A percentile compares a stretch with the other conserved stretches of the same genome.
These are phyloP conservation scores for Chamaecyparis obtusa DNA, from an alignment of 75 land plant species.

Conservation along the genomic window DNA sequence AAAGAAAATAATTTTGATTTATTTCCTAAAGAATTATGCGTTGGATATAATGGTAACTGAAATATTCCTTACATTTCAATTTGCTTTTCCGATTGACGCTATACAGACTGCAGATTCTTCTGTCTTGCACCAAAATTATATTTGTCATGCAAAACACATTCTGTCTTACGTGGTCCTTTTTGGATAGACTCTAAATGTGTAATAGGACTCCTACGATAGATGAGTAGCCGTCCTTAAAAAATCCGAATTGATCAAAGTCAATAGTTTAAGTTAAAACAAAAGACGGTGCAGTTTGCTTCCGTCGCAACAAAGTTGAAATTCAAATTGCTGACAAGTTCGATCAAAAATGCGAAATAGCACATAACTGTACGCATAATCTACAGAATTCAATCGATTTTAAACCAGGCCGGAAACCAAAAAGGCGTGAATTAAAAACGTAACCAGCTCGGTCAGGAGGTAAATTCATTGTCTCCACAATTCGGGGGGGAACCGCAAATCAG, in stretches of 20 bases:
- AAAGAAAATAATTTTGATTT: not conserved
- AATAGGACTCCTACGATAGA: not conserved
- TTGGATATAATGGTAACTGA: too few relatives aligned
- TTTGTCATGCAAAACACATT: not conserved
- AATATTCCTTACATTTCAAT: not conserved
- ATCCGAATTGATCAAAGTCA: not conserved
- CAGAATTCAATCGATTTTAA: not conserved
- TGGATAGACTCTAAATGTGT: not conserved
- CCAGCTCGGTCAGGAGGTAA: not conserved
- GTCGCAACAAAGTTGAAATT: not conserved
- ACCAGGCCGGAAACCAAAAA: not conserved
- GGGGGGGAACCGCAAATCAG: not conserved
- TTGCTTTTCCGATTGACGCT: not conserved
- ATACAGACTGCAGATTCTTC: not conserved
- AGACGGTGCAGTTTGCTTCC: not conserved
- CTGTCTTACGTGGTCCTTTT: not conserved
- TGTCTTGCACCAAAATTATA: not conserved
- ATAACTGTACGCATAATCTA: not conserved
- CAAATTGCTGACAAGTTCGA: not conserved
- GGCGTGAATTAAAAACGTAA: not conserved
- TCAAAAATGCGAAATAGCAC: not conserved
- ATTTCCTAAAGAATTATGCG: not conserved
- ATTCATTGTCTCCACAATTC: not conserved
- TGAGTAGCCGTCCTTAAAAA: not conserved
- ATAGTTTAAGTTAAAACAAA: not conserved